phyloP scores from a whole-genome alignment of 2,329 filamentous ascomycete species.

The Mycocentrospora acerina region DNA sequence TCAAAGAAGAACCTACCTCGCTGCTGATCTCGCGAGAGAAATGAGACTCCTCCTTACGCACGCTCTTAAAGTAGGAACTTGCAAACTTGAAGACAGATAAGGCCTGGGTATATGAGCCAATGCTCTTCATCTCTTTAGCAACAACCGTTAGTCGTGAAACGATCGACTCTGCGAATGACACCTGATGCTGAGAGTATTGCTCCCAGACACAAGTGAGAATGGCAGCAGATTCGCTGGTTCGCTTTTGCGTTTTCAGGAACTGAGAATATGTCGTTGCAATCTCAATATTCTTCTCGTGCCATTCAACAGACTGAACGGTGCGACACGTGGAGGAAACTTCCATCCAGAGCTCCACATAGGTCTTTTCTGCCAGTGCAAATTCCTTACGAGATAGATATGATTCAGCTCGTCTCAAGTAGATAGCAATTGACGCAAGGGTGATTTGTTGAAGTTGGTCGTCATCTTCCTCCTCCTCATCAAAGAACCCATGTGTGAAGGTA shows the following conservation, averaged over 20 bases:
- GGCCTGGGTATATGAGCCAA: slow-evolving; percentile 49
- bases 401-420: slow-evolving; percentile 43
- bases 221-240: slow-evolving; percentile 48
- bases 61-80: slow-evolving; percentile 36
- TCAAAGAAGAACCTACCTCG: too few species aligned
- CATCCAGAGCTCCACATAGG: slow-evolving; percentile 55
- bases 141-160: slow-evolving; percentile 40
- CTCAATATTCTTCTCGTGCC: slow-evolving; percentile 53
- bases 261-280: slow-evolving; percentile 50
- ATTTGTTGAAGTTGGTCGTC: slow-evolving; percentile 35
- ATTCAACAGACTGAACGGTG: slow-evolving; percentile 45
- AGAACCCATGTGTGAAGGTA: slow-evolving; percentile 39
- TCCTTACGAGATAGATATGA: slow-evolving; percentile 36
- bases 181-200: slow-evolving; percentile 51
- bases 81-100: slow-evolving; percentile 51
- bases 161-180: slow-evolving; percentile 43
- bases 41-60: slow-evolving; percentile 39
- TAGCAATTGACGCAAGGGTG: slow-evolving; percentile 38
- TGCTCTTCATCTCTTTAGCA: slow-evolving; percentile 48
- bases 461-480: slow-evolving; percentile 43
- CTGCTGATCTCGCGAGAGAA: slow-evolving; percentile 46
- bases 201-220: slow-evolving; percentile 51
- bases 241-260: slow-evolving; percentile 51
- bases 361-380: slow-evolving; percentile 44
- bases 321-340: slow-evolving; percentile 52